These are phyloP conservation scores for Dicorynia guianensis DNA, from an alignment of 306 rosid species.

Conservation along the genomic window DNA sequence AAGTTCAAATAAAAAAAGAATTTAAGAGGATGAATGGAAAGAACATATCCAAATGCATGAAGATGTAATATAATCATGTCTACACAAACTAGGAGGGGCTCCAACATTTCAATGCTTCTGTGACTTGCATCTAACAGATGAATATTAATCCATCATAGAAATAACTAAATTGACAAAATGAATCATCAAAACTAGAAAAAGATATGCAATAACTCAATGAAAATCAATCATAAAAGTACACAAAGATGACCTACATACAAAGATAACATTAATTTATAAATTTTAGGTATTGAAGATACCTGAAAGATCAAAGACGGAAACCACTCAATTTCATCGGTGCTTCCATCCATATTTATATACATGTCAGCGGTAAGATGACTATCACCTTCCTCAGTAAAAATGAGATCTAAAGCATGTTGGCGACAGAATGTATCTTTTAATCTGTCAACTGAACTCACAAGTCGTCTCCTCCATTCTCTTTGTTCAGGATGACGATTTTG, in stretches of 20 bases:
- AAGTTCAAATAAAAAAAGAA: not conserved
- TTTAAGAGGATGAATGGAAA: conserved; percentile 14
- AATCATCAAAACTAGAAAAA: too few relatives aligned
- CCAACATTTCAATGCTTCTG: not conserved
- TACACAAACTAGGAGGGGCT: conserved; percentile 1
- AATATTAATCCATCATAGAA: not conserved
- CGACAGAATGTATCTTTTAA: conserved; percentile 94
- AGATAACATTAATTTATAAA: conserved; percentile 6
- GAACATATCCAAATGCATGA: not conserved
- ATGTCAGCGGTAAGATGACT: conserved; percentile 94
- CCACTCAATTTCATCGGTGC: conserved; percentile 85
- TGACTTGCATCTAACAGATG: not conserved
- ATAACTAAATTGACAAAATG: too few relatives aligned
- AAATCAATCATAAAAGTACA: conserved; percentile 9
- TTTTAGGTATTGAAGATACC: conserved; percentile 52
- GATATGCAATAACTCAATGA: not conserved
- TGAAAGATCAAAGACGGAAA: conserved; percentile 88
- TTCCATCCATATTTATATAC: conserved; percentile 87
- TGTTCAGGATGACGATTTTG: conserved; percentile 99
- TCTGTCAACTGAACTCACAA: conserved; percentile 82
- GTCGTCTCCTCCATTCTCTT: conserved; percentile 97
- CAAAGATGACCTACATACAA: not conserved
- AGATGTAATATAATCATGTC: not conserved
- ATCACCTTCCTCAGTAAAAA: conserved; percentile 96
- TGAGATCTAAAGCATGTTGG: conserved; percentile 91